Evolutionary conservation across 2,329 filamentous ascomycete species (phyloP).

Genomic region (Clonostachys rhizophaga): DNA sequence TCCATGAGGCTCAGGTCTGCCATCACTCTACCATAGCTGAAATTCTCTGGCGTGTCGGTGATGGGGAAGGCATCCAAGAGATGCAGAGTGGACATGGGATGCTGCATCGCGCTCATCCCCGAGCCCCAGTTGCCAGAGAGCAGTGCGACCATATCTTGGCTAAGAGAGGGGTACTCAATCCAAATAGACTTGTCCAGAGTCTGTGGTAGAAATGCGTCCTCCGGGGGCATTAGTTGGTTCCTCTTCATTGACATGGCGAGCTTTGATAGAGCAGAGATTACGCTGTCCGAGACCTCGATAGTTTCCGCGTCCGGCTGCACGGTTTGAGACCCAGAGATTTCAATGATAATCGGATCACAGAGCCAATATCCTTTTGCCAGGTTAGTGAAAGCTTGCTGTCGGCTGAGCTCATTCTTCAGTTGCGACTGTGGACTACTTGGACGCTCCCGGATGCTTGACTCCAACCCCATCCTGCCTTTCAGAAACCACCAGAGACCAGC

Average conservation of each 20-base stretch:
- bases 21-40: constrained; percentile 75
- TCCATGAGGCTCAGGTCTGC: constrained; percentile 74
- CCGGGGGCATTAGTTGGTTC: constrained; percentile 72
- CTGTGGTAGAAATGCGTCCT: constrained; percentile 66
- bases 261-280: constrained; percentile 65
- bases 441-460: constrained; percentile 63
- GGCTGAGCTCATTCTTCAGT: constrained; percentile 47
- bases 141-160: constrained; percentile 66
- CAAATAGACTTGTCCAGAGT: constrained; percentile 78
- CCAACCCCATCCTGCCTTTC: constrained; percentile 71
- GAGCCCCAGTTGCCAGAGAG: constrained; percentile 58
- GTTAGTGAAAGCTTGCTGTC: constrained; percentile 79
- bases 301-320: constrained; percentile 38
- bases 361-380: constrained; percentile 86
- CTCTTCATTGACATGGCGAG: constrained; percentile 78
- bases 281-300: constrained; percentile 46
- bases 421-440: constrained; percentile 45
- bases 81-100: constrained; percentile 38
- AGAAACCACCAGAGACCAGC: constrained; percentile 88
- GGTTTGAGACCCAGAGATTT: constrained; percentile 37
- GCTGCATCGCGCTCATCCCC: constrained; percentile 40
- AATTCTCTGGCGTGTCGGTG: constrained; percentile 67
- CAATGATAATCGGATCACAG: constrained; percentile 47
- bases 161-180: constrained; percentile 71
- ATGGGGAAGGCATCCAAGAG: constrained; percentile 70